These are phyloP conservation scores for Naganishia sp. DNA, from an alignment of 1,284 basidiomycete species.

Conservation along the genomic window DNA sequence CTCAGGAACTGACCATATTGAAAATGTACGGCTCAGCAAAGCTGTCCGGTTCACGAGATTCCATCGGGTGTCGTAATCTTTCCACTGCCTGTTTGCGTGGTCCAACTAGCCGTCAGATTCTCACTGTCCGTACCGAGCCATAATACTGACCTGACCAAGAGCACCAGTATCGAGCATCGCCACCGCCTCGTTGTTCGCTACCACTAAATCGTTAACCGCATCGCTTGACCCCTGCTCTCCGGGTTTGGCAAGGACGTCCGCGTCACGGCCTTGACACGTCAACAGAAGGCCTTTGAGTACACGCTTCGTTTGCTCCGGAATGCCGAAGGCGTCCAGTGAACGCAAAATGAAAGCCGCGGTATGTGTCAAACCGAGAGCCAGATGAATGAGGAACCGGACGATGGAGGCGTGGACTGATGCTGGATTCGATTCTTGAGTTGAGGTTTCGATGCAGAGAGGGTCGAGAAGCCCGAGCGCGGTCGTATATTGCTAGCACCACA, in stretches of 20 bases:
- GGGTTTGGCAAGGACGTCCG: not conserved
- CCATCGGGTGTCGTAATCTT: not conserved
- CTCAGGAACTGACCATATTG: not conserved
- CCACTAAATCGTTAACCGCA: not conserved
- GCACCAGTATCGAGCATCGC: conserved; percentile 13
- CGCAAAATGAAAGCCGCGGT: not conserved
- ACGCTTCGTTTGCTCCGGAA: not conserved
- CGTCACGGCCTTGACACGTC: conserved; percentile 20
- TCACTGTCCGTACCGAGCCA: too few species aligned
- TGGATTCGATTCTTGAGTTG: not conserved
- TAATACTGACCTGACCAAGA: not conserved
- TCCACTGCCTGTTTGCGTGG: not conserved
- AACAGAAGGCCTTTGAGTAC: conserved; percentile 1
- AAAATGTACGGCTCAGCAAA: conserved; percentile 16
- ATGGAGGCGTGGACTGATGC: not conserved
- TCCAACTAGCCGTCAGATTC: not conserved
- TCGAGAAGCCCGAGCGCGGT: conserved; percentile 11
- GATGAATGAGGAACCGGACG: conserved; percentile 18
- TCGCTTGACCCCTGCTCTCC: not conserved
- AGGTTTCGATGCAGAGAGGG: not conserved
- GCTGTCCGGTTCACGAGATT: conserved; percentile 11
- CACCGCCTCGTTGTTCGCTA: conserved; percentile 22
- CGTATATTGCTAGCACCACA: not conserved
- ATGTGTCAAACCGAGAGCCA: conserved; percentile 5
- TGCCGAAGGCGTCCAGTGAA: not conserved